Percentiles rank a stretch among this genome's conserved stretches.
phyloP scores from a whole-genome alignment of 129 eudicot species.

The Flaveria trinervia region DNA sequence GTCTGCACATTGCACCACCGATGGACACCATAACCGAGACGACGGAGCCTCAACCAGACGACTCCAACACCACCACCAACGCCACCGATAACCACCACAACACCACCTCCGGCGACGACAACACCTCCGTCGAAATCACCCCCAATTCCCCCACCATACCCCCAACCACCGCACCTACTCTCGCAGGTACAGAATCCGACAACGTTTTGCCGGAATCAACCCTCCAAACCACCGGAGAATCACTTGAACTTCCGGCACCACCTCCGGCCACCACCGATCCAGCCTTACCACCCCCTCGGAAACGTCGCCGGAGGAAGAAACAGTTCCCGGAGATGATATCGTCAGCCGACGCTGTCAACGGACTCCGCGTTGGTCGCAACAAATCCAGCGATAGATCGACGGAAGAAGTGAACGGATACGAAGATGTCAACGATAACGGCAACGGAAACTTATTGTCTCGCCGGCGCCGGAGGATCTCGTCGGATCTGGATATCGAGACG shows the following conservation, averaged over 20 bases:
- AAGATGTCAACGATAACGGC: slow-evolving; percentile 28
- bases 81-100: slow-evolving; percentile 36
- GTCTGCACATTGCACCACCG: neutral
- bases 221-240: slow-evolving; percentile 31
- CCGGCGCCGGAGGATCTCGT: slow-evolving; percentile 54
- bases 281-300: slow-evolving; percentile 40
- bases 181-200: slow-evolving; percentile 22
- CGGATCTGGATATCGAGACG: slow-evolving; percentile 70
- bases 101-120: slow-evolving; percentile 33
- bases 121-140: slow-evolving; percentile 30
- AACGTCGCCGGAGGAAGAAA: slow-evolving; percentile 81
- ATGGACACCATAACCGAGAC: slow-evolving; percentile 39
- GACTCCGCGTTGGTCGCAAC: slow-evolving; percentile 64
- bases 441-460: slow-evolving; percentile 32
- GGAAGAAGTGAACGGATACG: slow-evolving; percentile 31
- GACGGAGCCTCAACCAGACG: slow-evolving; percentile 31
- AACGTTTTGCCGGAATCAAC: slow-evolving; percentile 25
- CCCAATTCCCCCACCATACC: slow-evolving; percentile 12
- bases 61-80: slow-evolving; percentile 9
- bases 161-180: slow-evolving; percentile 20
- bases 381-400: slow-evolving; percentile 35
- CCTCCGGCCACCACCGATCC: slow-evolving; percentile 25
- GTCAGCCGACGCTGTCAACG: slow-evolving; percentile 54
- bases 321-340: slow-evolving; percentile 79
- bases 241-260: slow-evolving; percentile 7